A percentile compares a stretch with the other conserved stretches of the same genome.
Conservation (phyloP, 352 stramenopile species). For the Phytophthora capsici region DNA sequence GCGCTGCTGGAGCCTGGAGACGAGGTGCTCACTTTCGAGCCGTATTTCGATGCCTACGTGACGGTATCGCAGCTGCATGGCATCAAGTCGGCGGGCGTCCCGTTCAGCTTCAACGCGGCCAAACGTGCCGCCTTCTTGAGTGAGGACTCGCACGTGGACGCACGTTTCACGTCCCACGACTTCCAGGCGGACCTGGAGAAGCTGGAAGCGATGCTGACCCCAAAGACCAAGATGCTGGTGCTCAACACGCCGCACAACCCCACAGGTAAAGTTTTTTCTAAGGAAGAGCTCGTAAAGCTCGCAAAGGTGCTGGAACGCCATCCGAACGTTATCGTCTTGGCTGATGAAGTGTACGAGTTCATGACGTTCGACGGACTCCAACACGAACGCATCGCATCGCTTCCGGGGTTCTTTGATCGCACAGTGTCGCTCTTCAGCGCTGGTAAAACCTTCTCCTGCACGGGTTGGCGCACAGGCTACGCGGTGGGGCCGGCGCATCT, state of each 20-base stretch:
- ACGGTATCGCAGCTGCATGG: conserved; percentile 86
- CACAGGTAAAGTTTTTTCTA: conserved; percentile 97
- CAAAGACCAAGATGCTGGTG: conserved; percentile 95
- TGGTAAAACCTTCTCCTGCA: conserved; percentile 95
- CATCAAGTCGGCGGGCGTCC: conserved; percentile 75
- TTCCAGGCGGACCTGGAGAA: conserved; percentile 87
- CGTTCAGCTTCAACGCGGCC: conserved; percentile 59
- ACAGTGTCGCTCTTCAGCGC: conserved; percentile 94
- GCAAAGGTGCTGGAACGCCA: conserved; percentile 83
- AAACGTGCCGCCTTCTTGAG: conserved; percentile 56
- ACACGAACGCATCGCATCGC: conserved; percentile 75
- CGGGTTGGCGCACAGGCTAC: conserved; percentile 93
- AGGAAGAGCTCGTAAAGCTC: conserved; percentile 94
- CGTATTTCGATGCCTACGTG: conserved; percentile 92
- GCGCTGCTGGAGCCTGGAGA: conserved; percentile 84
- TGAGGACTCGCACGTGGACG: conserved; percentile 16
- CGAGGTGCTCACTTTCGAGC: conserved; percentile 89
- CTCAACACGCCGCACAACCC: conserved; percentile 99
- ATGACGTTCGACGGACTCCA: conserved; percentile 90
- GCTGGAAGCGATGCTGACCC: conserved; percentile 88
- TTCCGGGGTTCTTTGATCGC: conserved; percentile 87
- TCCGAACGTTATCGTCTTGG: conserved; percentile 93
- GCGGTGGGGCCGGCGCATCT: conserved; percentile 69
- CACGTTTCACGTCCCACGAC: conserved; percentile 69
- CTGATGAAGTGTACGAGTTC: conserved; percentile 99